Base-by-base conservation (phyloP, 164 flowering plant species). In the Cinnamomum micranthum region DNA sequence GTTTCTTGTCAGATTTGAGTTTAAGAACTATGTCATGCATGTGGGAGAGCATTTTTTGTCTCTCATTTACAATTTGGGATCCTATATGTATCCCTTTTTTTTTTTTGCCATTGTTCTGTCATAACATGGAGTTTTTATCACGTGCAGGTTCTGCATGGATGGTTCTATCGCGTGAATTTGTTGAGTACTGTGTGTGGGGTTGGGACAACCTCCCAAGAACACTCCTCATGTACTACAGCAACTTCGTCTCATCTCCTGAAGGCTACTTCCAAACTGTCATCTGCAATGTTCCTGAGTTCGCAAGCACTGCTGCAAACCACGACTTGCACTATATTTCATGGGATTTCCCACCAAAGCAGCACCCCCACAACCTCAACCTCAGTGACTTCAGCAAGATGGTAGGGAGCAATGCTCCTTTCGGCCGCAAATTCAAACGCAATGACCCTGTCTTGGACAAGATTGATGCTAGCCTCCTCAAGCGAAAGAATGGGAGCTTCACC, bases 141-240 rank as follows among this genome's bases (percentile, higher is more conserved):
- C 11, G 60, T 85, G 73, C 91, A 92, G 97, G 97, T 76, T 92
- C 97, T 4, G 97, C 97, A 55, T 92, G 97, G 97, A 89, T 87
- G 91, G 84, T 85, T 71, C 88, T 92, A 12, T 85, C 97, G 4
- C 89, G 89, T 7, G 68, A 88, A 51, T 92, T 92, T 68, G 92
- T 91, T 6, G 97, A 92, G 70, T 92, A 80, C 77, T 75, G 79
- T 59, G 77, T 92, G 50, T 87, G 91, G 95, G 97, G 97, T 59
- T 92, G 95, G 97, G 97, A 92, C 51, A 92, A 92, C 79, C 85
- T 92, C 35, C 97, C 97, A 12, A 85, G 97, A 79, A 90, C 85
- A 17, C 81, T 91, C 47, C 94, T 92, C 63, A 91, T 92, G 97
- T 92, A 92, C 80, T 91, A 92, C 84, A 64, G 92, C 73, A 92